Percentiles rank a stretch among this genome's conserved stretches.
Conservation (phyloP, 192 early-diverging fungal species). For the Coemansia sp. region DNA sequence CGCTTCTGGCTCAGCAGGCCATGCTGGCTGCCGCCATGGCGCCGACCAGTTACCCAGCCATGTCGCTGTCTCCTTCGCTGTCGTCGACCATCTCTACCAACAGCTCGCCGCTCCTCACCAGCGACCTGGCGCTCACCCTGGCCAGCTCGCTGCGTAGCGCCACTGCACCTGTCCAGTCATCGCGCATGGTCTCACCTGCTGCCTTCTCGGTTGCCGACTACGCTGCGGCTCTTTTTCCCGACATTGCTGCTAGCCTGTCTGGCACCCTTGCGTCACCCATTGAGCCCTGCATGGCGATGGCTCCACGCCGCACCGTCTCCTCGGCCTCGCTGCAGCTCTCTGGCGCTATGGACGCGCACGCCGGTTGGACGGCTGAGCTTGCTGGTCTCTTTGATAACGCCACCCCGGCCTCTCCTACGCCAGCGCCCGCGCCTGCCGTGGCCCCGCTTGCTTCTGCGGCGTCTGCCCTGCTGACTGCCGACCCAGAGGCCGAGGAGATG, state of each 20-base stretch:
- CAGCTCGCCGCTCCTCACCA: constrained; percentile 34
- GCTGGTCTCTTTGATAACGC: constrained; percentile 24
- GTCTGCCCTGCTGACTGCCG: not conserved
- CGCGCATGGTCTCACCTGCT: constrained; percentile 4
- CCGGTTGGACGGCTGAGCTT: constrained; percentile 19
- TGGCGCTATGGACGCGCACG: not conserved
- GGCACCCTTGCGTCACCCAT: constrained; percentile 14
- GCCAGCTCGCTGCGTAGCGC: constrained; percentile 30
- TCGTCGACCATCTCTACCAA: constrained; percentile 21
- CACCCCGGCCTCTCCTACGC: not conserved
- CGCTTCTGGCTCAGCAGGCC: constrained; percentile 15
- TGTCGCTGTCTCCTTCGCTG: constrained; percentile 23
- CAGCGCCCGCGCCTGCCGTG: not conserved
- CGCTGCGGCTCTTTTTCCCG: constrained; percentile 44
- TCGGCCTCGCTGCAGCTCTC: constrained; percentile 20
- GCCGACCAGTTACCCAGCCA: constrained; percentile 3
- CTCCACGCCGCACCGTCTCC: constrained; percentile 14
- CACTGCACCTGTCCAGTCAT: constrained; percentile 3
- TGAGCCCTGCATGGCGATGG: constrained; percentile 7
- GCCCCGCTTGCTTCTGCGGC: not conserved
- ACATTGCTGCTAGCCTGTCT: constrained; percentile 25
- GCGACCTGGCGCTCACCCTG: constrained; percentile 40
- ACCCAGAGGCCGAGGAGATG: constrained; percentile 30
- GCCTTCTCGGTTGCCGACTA: constrained; percentile 38
- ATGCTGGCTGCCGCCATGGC: constrained; percentile 23